Evolutionary conservation across 495 filamentous ascomycete genomes (phyloP).

Genomic region (Talaromyces borbonicus): DNA sequence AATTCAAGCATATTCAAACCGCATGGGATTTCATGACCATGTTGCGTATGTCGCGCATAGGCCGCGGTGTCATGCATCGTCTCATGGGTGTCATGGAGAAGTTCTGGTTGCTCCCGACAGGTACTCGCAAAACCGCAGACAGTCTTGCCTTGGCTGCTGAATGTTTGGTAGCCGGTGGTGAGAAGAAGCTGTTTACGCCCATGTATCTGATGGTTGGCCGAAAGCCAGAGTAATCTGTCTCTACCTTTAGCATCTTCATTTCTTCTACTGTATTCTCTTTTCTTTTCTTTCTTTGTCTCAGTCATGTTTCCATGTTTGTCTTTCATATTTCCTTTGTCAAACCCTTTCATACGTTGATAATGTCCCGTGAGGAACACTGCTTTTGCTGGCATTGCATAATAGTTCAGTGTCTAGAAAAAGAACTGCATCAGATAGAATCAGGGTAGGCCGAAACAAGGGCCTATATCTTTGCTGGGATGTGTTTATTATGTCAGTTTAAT

Average conservation of each 20-base stretch:
- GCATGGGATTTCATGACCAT: slow-evolving; percentile 76
- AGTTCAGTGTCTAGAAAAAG: neutral
- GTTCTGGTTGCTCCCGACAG: slow-evolving; percentile 63
- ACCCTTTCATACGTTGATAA: neutral
- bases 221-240: slow-evolving; percentile 54
- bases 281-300: too few species aligned
- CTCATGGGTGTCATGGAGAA: slow-evolving; percentile 72
- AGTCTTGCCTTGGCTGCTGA: slow-evolving; percentile 76
- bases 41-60: slow-evolving; percentile 82
- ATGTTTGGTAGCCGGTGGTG: slow-evolving; percentile 78
- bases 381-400: neutral
- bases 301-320: too few species aligned
- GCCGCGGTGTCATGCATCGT: slow-evolving; percentile 63
- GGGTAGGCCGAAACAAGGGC: neutral
- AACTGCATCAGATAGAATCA: neutral
- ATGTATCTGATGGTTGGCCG: slow-evolving; percentile 98
- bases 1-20: slow-evolving; percentile 71
- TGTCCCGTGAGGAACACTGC: too few species aligned
- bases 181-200: slow-evolving; percentile 91
- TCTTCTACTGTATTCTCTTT: slow-evolving; percentile 1
- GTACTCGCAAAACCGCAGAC: slow-evolving; percentile 94
- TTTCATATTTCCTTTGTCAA: neutral
- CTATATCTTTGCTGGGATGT: neutral
- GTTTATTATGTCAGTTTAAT: neutral
- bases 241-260: neutral